Conservation (phyloP, 352 stramenopile genomes). For the Aphanomyces invadans region DNA sequence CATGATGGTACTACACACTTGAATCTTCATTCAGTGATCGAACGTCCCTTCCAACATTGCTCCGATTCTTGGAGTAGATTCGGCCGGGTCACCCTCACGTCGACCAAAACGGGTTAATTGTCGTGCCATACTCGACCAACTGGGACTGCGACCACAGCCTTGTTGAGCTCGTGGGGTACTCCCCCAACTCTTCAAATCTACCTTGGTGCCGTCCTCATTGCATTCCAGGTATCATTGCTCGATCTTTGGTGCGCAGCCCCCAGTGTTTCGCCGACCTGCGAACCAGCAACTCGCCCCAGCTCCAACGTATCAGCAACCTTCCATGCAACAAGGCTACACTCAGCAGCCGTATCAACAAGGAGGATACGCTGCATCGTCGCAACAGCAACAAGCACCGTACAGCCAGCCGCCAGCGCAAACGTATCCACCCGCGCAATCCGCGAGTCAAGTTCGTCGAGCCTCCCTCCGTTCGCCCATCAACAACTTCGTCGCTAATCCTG, state of each 20-base stretch:
- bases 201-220: constrained; percentile 50
- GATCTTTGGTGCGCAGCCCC: constrained; percentile 83
- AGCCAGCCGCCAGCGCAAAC: constrained; percentile 14
- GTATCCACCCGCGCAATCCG: constrained; percentile 3
- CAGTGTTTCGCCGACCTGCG: constrained; percentile 65
- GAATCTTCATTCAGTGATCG: background rate
- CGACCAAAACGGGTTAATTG: constrained; percentile 76
- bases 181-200: background rate
- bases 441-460: constrained; percentile 23
- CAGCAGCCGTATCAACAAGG: constrained; percentile 13
- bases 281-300: constrained; percentile 29
- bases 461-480: background rate
- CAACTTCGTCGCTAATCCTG: too few relatives aligned
- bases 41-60: background rate
- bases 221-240: constrained; percentile 82
- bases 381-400: background rate
- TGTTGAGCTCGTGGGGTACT: constrained; percentile 73
- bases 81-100: constrained; percentile 64
- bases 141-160: constrained; percentile 79
- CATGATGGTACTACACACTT: constrained; percentile 30
- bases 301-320: background rate
- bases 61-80: constrained; percentile 29
- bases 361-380: background rate
- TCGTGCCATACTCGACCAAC: constrained; percentile 78
- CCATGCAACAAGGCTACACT: background rate